Percentiles rank a stretch among this genome's conserved stretches.
Evolutionary conservation across 108 stramenopile species (phyloP).

Genomic region (Skeletonema tropicum): DNA sequence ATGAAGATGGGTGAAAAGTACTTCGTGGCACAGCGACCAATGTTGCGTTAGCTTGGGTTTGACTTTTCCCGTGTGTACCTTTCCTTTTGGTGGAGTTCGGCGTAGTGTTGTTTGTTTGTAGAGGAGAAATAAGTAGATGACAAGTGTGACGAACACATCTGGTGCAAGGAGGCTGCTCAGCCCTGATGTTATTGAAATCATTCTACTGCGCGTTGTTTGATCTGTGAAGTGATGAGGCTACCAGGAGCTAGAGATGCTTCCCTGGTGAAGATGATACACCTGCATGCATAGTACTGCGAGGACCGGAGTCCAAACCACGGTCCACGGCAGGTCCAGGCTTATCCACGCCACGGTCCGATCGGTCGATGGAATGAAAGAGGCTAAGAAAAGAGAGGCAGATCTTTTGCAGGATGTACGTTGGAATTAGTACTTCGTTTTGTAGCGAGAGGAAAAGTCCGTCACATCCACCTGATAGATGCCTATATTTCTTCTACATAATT

Average conservation of each 20-base stretch:
- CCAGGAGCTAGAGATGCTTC: too few species aligned
- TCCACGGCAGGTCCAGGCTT: too few species aligned
- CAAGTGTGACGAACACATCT: conserved; percentile 27
- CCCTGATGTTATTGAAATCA: conserved; percentile 2
- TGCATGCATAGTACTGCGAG: too few species aligned
- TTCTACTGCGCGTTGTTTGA: not conserved
- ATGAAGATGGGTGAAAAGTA: conserved; percentile 34
- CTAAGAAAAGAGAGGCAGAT: not conserved
- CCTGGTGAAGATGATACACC: too few species aligned
- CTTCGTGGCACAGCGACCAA: conserved; percentile 27
- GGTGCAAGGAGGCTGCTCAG: conserved; percentile 22
- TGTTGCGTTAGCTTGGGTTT: conserved; percentile 8
- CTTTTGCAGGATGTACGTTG: not conserved
- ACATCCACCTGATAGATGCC: too few species aligned
- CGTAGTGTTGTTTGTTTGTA: conserved; percentile 36
- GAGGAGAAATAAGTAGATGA: conserved; percentile 19
- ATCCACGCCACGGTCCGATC: too few species aligned
- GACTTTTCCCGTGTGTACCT: conserved; percentile 6
- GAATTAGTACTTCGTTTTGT: not conserved
- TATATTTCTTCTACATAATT: too few species aligned
- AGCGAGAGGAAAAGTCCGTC: too few species aligned
- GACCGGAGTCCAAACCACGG: too few species aligned
- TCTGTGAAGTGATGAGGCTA: not conserved
- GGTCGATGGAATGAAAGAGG: too few species aligned
- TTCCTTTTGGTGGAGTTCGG: not conserved